Evolutionary conservation across 192 early-diverging fungal genomes (phyloP), one percentile per base, ranked within the genome.

Genomic region (Coemansia sp.): DNA sequence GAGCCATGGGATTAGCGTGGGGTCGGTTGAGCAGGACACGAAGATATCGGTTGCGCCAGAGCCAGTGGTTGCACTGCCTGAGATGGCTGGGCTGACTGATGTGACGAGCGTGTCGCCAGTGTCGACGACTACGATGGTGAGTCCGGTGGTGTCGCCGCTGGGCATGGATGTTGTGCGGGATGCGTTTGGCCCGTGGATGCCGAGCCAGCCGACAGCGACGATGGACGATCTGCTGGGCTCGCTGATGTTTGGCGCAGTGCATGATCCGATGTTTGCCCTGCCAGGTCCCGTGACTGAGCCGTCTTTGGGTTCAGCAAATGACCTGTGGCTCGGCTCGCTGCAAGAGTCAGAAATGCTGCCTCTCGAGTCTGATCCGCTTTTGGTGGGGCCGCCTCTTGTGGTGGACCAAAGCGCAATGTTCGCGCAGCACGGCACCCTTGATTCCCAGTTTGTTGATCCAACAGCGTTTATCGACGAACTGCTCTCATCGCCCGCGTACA

Each of bases 81-180:
- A 40, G 28, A 38, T 12, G 11, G 38, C 1, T 14, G 49, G n/a
- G 26, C 15, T 40, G 4, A 8, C 60, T 1, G 23, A 37, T 5
- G 21, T 56, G 48, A 1, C 36, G 17, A 18, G 49, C 31, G 48
- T 58, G 0, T 51, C 58, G 1, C 36, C 56, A 56, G 47, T 36
- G 12, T 42, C 64, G n/a, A 37, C 21, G 21, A 61, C 66, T 6
- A 61, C 58, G 14, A 38, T 42, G 24, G 37, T 34, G 55, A 79
- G 67, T 28, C 76, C 76, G 1, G 26, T 42, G 26, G 46, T 67
- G 18, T 28, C 54, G 46, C 21, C 62, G 38, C 21, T 65, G 20
- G 64, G 58, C 2, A 79, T 79, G 77, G 77, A 79, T 62, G 67
- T 74, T 23, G 77, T 67, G 1, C 77, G 70, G 44, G 77, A 79